Evolutionary conservation across 2,329 filamentous ascomycete genomes (phyloP).

Genomic region (Gaeumannomyces tritici): DNA sequence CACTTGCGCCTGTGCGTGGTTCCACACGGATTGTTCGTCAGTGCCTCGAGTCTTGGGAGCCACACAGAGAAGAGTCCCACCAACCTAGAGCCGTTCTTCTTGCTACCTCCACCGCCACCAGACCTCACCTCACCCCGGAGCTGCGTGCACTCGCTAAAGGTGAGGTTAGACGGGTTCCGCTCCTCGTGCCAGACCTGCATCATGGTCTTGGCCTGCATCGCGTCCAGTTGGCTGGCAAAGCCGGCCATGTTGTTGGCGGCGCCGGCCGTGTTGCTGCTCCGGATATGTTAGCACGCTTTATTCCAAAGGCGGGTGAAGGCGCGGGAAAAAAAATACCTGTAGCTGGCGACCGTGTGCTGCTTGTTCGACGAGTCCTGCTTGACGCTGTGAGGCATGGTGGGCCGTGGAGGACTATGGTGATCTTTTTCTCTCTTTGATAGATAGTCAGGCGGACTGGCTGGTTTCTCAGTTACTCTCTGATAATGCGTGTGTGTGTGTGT

Average conservation of each 20-base stretch:
- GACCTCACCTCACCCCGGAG: not conserved
- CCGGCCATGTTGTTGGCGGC: not conserved
- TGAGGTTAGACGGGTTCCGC: constrained; percentile 11
- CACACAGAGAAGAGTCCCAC: not conserved
- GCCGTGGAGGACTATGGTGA: not conserved
- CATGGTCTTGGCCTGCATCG: constrained; percentile 8
- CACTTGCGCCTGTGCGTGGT: not conserved
- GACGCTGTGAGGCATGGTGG: not conserved
- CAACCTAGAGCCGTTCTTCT: not conserved
- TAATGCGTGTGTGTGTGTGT: too few relatives aligned
- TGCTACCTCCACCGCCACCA: not conserved
- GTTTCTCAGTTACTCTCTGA: too few relatives aligned
- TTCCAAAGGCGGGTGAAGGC: too few relatives aligned
- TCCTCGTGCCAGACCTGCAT: constrained; percentile 13
- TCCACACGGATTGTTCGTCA: not conserved
- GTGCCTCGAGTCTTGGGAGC: not conserved
- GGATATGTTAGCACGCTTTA: not conserved
- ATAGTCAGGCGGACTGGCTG: too few relatives aligned
- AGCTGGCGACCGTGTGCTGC: not conserved
- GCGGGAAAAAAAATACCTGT: not conserved
- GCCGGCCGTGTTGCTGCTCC: not conserved
- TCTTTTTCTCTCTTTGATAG: too few relatives aligned
- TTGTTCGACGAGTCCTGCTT: not conserved
- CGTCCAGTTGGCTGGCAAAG: not conserved
- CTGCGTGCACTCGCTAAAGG: constrained; percentile 13